Percentiles rank a stretch among this genome's conserved stretches.
Evolutionary conservation across 208 protist species (phyloP).

Genomic region (Leishmania tropica): DNA sequence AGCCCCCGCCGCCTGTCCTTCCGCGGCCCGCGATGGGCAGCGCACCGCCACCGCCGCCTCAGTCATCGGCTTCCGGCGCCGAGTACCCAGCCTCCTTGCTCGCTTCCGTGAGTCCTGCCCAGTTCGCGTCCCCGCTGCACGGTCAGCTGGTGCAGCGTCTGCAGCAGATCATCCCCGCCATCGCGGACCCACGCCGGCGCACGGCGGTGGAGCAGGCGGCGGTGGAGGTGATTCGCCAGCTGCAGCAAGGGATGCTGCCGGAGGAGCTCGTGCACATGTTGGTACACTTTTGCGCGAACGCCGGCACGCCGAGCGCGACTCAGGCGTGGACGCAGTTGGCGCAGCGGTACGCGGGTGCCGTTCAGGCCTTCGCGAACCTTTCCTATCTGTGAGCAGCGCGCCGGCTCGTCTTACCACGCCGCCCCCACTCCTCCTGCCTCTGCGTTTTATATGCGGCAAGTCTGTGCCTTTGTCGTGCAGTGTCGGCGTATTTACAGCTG

Average conservation of each 20-base stretch:
- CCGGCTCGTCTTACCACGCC: neutral
- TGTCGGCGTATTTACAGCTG: neutral
- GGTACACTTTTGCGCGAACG: conserved; percentile 44
- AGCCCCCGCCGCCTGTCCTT: neutral
- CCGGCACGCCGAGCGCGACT: conserved; percentile 40
- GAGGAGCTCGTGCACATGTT: conserved; percentile 54
- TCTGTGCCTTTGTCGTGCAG: neutral
- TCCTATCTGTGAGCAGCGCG: conserved; percentile 46
- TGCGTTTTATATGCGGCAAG: neutral
- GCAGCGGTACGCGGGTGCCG: conserved; percentile 38
- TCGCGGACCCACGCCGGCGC: conserved; percentile 46
- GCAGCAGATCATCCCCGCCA: conserved; percentile 40
- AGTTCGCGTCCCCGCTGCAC: conserved; percentile 19
- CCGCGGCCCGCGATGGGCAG: neutral
- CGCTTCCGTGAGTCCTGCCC: conserved; percentile 10
- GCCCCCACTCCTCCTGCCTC: conserved; percentile 9
- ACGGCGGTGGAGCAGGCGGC: conserved; percentile 51
- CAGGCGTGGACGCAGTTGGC: conserved; percentile 52
- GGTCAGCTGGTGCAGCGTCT: conserved; percentile 38
- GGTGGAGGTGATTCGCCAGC: conserved; percentile 55
- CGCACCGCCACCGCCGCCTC: conserved; percentile 18
- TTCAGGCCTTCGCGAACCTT: conserved; percentile 59
- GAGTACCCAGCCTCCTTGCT: conserved; percentile 5
- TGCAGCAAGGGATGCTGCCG: conserved; percentile 43
- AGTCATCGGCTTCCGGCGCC: conserved; percentile 3